phyloP scores from a whole-genome alignment of 257 asterid genomes.

The Nicotiana otophora region DNA sequence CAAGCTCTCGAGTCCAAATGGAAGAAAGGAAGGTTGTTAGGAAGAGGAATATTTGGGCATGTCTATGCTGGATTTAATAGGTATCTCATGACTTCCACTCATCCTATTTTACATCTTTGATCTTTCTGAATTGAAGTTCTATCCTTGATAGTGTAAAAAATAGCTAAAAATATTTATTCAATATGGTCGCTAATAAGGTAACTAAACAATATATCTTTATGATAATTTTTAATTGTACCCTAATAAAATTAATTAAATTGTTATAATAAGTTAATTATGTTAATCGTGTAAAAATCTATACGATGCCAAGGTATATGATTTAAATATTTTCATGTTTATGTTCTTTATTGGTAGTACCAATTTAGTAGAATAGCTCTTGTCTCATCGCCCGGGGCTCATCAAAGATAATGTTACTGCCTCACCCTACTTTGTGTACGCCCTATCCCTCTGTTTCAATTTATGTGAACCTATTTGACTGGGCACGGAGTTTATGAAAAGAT shows the following conservation, averaged over 20 bases:
- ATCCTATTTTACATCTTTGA: not conserved
- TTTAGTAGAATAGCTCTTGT: not conserved
- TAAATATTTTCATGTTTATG: not conserved
- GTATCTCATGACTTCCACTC: conserved; percentile 19
- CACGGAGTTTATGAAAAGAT: too few relatives aligned
- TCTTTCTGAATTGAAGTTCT: not conserved
- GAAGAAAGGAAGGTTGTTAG: conserved; percentile 65
- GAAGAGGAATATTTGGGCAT: conserved; percentile 64
- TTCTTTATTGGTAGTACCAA: not conserved
- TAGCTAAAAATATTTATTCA: not conserved
- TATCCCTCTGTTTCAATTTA: too few relatives aligned
- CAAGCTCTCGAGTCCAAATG: conserved; percentile 18
- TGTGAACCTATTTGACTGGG: too few relatives aligned
- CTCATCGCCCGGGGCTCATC: not conserved
- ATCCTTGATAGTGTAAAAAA: not conserved
- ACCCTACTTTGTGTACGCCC: not conserved
- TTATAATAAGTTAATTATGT: not conserved
- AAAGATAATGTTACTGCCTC: not conserved
- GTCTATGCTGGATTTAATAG: conserved; percentile 63
- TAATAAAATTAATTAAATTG: not conserved
- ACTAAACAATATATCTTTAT: not conserved
- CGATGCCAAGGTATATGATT: not conserved
- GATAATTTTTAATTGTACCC: not conserved
- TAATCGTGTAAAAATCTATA: not conserved
- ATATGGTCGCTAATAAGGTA: not conserved